Base-by-base conservation (phyloP, 306 rosid genomes). In the Pueraria montana region DNA sequence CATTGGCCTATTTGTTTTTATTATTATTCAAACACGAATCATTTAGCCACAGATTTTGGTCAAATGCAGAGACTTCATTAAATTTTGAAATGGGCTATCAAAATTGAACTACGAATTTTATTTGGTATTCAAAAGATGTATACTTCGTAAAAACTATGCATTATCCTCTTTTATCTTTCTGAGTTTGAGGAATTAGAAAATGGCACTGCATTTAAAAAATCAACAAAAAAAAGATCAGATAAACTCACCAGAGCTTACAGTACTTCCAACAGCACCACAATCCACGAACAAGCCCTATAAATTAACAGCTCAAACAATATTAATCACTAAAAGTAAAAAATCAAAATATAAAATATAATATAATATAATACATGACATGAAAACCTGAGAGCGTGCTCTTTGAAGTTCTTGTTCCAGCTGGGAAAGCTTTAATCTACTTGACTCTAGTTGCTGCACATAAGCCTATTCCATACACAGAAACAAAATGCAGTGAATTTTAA, bases 331-430 rank as follows among this genome's bases (percentile, higher is more conserved):
- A 46, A 46, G 20, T 2, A 12, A 59, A 78, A 40, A 49, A 63
- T 30, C 8, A 12, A 53, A 26, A 18, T 40, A 3, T 14, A 72
- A 30, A 11, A 23, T 8, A 10, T 50, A 70, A 2, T 8, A 34
- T 59, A 55, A 6, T 16, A 23, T 11, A 32, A 6, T 3, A 23
- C 17, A 26, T 65, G 67, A 80, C n/a, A 59, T 80, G 23, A 72
- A 77, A 78, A 95, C 98, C 97, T 95, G 97, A 63, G 97, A 88
- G 6, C 97, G 94, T 2, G 97, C 91, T 87, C 91, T 86, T 75
- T 95, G 98, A 82, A 95, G 97, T 58, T 95, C 97, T 86, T 95
- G 97, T 83, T 95, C 97, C 12, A 95, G 85, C 87, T 95, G 97
- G 38, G 93, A 67, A 56, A 95, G 97, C 97, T 95, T 93, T 71